These are phyloP conservation scores for Oxyria digyna DNA, from an alignment of 148 eudicot genomes.

Conservation along the genomic window DNA sequence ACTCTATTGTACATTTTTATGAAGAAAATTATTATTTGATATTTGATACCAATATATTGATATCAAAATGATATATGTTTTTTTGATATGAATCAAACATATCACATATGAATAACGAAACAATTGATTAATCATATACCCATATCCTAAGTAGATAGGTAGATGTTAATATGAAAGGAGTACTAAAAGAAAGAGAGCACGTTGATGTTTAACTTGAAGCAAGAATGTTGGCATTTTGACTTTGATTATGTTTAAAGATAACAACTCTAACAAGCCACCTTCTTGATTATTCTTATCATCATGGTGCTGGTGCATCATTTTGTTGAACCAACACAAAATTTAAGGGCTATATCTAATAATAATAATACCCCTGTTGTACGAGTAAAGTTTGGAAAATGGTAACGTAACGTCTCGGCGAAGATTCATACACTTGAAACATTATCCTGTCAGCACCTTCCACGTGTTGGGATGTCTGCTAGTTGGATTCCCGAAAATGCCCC, in stretches of 20 bases:
- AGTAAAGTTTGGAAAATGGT: background rate
- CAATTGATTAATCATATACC: too few species aligned
- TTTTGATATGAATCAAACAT: too few species aligned
- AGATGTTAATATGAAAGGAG: too few species aligned
- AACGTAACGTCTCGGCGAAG: constrained; percentile 4
- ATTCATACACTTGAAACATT: background rate
- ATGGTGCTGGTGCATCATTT: too few species aligned
- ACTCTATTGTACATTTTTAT: too few species aligned
- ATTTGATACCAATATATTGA: too few species aligned
- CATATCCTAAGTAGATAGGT: too few species aligned
- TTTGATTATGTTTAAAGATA: background rate
- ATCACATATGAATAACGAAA: too few species aligned
- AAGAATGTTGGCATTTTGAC: constrained; percentile 1
- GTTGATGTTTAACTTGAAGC: background rate
- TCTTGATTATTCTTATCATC: background rate
- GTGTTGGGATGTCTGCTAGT: constrained; percentile 3
- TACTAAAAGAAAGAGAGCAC: background rate
- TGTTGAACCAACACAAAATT: background rate
- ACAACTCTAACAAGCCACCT: background rate
- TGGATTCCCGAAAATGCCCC: constrained; percentile 7
- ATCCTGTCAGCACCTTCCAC: background rate
- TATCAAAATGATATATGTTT: too few species aligned
- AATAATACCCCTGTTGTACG: too few species aligned
- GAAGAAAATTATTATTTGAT: too few species aligned
- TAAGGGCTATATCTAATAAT: too few species aligned